Percentiles rank a stretch among this genome's conserved stretches.
Conservation (phyloP, 345 rosid species). For the Gossypium turneri region DNA sequence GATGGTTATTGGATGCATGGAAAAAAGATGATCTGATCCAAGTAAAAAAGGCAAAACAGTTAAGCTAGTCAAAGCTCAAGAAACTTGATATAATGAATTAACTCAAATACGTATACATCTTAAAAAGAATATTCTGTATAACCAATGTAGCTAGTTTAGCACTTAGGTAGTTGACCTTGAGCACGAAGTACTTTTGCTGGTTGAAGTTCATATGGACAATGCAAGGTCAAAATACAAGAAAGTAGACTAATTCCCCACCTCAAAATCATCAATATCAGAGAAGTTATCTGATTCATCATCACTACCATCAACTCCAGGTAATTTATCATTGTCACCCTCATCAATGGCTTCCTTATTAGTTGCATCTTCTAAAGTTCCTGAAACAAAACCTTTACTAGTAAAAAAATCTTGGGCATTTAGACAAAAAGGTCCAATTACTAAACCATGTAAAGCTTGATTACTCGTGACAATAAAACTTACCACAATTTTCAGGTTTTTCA, state of each 20-base stretch:
- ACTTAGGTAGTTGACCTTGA: not conserved
- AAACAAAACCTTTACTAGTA: conserved; percentile 12
- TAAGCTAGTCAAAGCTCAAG: not conserved
- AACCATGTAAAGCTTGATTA: conserved; percentile 5
- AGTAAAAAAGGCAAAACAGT: conserved; percentile 5
- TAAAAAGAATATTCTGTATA: not conserved
- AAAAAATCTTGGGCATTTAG: conserved; percentile 12
- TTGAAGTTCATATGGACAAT: not conserved
- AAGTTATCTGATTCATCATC: conserved; percentile 64
- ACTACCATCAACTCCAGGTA: conserved; percentile 30
- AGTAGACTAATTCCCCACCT: conserved; percentile 41
- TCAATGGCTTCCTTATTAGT: conserved; percentile 12
- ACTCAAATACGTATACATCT: not conserved
- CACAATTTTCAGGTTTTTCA: conserved; percentile 27
- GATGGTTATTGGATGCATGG: not conserved
- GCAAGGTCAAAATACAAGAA: conserved; percentile 11
- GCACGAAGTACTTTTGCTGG: not conserved
- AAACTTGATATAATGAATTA: not conserved
- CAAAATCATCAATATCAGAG: conserved; percentile 77
- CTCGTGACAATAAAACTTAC: conserved; percentile 20
- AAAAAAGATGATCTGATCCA: not conserved
- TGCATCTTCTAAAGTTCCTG: conserved; percentile 21
- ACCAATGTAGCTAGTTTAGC: not conserved
- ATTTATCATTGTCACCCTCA: conserved; percentile 26
- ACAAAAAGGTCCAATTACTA: not conserved